A percentile compares a stretch with the other conserved stretches of the same genome.
Evolutionary conservation across 352 stramenopile species (phyloP).

Genomic region (Globisporangium canariense): DNA sequence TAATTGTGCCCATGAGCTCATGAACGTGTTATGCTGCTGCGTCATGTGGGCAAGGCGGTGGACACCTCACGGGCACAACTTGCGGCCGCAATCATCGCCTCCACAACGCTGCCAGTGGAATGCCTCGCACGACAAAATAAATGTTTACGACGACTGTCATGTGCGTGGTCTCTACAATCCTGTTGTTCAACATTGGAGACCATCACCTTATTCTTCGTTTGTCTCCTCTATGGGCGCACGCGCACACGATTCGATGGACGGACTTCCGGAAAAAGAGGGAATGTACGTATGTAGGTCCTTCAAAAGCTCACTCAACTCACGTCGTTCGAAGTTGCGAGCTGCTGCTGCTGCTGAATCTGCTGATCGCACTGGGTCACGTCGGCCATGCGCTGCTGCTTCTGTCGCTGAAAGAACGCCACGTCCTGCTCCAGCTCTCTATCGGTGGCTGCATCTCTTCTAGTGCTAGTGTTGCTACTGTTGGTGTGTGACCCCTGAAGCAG

Average conservation of each 20-base stretch:
- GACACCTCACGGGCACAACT: no score
- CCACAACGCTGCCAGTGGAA: no score
- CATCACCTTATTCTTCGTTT: not conserved
- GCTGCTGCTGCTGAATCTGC: constrained; percentile 15
- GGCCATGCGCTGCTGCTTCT: constrained; percentile 8
- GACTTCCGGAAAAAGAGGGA: not conserved
- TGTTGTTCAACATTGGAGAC: not conserved
- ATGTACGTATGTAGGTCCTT: not conserved
- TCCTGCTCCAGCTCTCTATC: not conserved
- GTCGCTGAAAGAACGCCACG: constrained; percentile 6
- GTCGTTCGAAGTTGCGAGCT: not conserved
- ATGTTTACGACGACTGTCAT: not conserved
- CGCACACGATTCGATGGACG: not conserved
- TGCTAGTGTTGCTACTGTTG: not conserved
- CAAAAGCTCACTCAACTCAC: not conserved
- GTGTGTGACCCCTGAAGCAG: not conserved
- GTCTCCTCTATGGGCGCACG: not conserved
- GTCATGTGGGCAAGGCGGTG: no score
- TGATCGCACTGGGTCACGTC: constrained; percentile 2
- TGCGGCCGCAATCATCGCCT: no score
- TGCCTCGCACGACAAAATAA: no score
- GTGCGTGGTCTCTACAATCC: not conserved
- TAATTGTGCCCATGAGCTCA: no score
- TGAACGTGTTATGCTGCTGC: no score
- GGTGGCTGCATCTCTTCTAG: not conserved